Conservation (phyloP, 768 basidiomycete genomes). For the Tubosaeta brunneosetosa region DNA sequence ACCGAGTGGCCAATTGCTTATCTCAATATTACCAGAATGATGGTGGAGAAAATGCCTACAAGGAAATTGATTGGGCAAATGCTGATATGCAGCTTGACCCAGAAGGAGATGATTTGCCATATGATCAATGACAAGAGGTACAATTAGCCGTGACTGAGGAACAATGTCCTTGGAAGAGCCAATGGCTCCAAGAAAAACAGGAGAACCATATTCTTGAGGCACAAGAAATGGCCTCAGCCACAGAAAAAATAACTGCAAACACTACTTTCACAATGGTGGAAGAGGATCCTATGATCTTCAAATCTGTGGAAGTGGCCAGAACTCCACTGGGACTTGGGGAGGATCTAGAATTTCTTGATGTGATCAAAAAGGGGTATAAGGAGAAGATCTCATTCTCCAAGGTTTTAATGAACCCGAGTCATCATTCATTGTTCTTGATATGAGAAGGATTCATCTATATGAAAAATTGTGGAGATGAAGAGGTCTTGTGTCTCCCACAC, state of each 20-base stretch:
- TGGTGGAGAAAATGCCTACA: background rate
- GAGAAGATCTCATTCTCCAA: no score
- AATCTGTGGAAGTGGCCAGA: background rate
- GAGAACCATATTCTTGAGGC: background rate
- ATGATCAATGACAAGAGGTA: background rate
- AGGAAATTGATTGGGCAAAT: background rate
- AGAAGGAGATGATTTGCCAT: background rate
- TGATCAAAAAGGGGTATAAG: no score
- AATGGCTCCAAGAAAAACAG: no score
- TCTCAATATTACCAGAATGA: constrained; percentile 27
- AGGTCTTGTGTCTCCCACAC: no score
- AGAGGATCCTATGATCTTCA: background rate
- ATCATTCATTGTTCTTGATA: no score
- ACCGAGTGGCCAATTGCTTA: constrained; percentile 19
- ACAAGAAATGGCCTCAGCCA: background rate
- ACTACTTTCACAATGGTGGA: background rate
- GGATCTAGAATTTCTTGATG: no score
- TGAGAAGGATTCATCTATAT: no score
- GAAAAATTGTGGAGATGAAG: no score
- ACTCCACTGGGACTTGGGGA: background rate
- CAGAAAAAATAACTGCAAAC: background rate
- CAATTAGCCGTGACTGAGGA: no score
- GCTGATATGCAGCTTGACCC: background rate
- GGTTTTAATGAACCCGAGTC: no score
- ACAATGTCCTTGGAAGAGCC: no score